These are phyloP conservation scores for Penicillium steckii DNA, from an alignment of 495 filamentous ascomycete genomes.

Conservation along the genomic window DNA sequence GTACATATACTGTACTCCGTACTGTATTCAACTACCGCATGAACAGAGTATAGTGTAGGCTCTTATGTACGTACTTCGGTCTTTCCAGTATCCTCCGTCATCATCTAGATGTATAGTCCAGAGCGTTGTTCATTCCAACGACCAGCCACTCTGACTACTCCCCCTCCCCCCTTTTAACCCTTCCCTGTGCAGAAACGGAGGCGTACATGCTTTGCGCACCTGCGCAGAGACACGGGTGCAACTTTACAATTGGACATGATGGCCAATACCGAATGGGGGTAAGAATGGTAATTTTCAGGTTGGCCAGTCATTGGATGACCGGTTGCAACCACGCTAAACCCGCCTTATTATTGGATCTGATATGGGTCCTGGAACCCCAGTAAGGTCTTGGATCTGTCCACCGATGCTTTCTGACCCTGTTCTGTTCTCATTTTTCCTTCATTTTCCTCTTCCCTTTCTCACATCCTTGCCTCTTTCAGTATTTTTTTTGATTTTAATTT, in stretches of 20 bases:
- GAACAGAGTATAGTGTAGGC: no score
- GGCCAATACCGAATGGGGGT: neutral
- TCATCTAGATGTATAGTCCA: no score
- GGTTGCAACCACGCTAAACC: conserved; percentile 41
- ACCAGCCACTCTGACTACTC: conserved; percentile 17
- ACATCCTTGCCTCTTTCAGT: no score
- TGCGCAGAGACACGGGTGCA: conserved; percentile 2
- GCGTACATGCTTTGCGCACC: conserved; percentile 26
- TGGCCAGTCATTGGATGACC: conserved; percentile 17
- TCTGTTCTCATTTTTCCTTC: conserved; percentile 4
- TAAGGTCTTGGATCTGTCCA: conserved; percentile 27
- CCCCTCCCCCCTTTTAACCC: conserved; percentile 18
- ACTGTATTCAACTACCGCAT: no score
- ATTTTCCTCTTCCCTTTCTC: no score
- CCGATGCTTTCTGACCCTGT: conserved; percentile 18
- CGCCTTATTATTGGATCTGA: conserved; percentile 42
- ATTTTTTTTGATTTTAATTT: conserved; percentile 1
- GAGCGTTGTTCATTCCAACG: neutral
- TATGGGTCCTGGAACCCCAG: conserved; percentile 31
- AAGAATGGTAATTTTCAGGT: neutral
- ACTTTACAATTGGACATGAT: neutral
- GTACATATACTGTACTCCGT: neutral
- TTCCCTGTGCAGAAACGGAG: conserved; percentile 20
- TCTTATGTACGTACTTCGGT: no score
- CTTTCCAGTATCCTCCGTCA: no score